These are phyloP conservation scores for Peterozyma toletana DNA, from an alignment of 805 yeast species.

Conservation along the genomic window DNA sequence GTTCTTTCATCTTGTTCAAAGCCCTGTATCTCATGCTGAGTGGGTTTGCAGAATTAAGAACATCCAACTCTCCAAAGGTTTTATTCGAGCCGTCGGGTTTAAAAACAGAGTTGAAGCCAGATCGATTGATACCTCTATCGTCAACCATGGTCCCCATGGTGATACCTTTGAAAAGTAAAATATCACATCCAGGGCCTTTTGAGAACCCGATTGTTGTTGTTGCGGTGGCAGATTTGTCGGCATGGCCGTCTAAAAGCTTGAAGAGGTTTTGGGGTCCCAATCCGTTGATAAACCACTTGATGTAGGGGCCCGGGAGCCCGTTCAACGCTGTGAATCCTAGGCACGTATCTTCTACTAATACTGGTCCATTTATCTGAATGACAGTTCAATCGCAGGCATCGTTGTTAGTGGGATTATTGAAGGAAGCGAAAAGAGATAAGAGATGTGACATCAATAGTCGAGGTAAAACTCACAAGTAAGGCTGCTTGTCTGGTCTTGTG, in stretches of 20 bases:
- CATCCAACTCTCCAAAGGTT: slow-evolving; percentile 88
- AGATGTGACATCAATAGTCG: too few species aligned
- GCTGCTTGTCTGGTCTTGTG: slow-evolving; percentile 79
- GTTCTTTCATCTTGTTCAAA: slow-evolving; percentile 60
- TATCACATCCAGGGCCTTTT: slow-evolving; percentile 69
- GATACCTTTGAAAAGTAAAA: slow-evolving; percentile 73
- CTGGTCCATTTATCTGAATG: slow-evolving; percentile 49
- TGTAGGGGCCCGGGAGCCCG: slow-evolving; percentile 81
- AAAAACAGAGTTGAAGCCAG: slow-evolving; percentile 95
- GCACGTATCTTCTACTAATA: slow-evolving; percentile 92
- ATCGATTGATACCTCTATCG: slow-evolving; percentile 69
- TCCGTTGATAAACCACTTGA: slow-evolving; percentile 81
- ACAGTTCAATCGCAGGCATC: too few species aligned
- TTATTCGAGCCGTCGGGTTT: slow-evolving; percentile 69
- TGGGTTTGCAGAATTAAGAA: slow-evolving; percentile 54
- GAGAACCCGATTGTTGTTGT: slow-evolving; percentile 90
- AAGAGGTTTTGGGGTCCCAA: slow-evolving; percentile 75
- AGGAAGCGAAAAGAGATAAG: too few species aligned
- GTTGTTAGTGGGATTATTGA: too few species aligned
- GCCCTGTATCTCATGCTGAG: slow-evolving; percentile 89
- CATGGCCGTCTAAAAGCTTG: slow-evolving; percentile 72
- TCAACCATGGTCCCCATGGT: slow-evolving; percentile 78
- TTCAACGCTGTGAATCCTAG: slow-evolving; percentile 75
- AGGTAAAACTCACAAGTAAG: slow-evolving; percentile 23
- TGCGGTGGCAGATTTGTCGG: slow-evolving; percentile 79